phyloP scores from a whole-genome alignment of 352 stramenopile genomes.

The Thalassiosira oceanica region DNA sequence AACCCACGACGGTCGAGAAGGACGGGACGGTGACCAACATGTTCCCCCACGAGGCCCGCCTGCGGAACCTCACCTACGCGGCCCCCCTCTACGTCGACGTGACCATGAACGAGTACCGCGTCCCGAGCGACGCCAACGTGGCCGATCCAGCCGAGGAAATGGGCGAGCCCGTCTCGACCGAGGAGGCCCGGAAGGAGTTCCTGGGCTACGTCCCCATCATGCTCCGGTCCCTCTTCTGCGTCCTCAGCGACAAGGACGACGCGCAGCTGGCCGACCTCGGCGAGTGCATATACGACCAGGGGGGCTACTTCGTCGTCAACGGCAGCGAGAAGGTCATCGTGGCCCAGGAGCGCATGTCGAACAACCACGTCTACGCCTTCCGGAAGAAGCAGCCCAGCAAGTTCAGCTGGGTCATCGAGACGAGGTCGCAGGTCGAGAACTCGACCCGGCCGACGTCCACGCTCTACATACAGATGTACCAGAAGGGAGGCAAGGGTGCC shows the following conservation, averaged over 20 bases:
- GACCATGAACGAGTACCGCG: conserved; percentile 86
- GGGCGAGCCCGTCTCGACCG: conserved; percentile 60
- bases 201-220: conserved; percentile 99
- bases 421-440: conserved; percentile 94
- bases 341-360: conserved; percentile 98
- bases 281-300: conserved; percentile 99
- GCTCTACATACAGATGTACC: conserved; percentile 99
- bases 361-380: conserved; percentile 99
- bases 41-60: conserved; percentile 97
- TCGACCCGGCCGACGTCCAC: conserved; percentile 91
- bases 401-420: conserved; percentile 94
- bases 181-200: conserved; percentile 88
- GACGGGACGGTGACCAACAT: conserved; percentile 97
- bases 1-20: conserved; percentile 95
- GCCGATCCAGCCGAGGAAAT: conserved; percentile 69
- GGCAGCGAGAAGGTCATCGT: conserved; percentile 92
- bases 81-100: conserved; percentile 98
- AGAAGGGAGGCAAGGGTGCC: conserved; percentile 90
- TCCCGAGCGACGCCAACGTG: conserved; percentile 65
- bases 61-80: conserved; percentile 99
- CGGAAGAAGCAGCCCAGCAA: conserved; percentile 97
- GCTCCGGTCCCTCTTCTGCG: conserved; percentile 94
- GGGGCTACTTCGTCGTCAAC: conserved; percentile 98
- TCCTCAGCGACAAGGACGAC: conserved; percentile 87
- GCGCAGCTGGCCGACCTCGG: conserved; percentile 79